These are phyloP conservation scores for Arthrobotrys musiformis DNA, from an alignment of 2,329 filamentous ascomycete genomes.

Conservation along the genomic window DNA sequence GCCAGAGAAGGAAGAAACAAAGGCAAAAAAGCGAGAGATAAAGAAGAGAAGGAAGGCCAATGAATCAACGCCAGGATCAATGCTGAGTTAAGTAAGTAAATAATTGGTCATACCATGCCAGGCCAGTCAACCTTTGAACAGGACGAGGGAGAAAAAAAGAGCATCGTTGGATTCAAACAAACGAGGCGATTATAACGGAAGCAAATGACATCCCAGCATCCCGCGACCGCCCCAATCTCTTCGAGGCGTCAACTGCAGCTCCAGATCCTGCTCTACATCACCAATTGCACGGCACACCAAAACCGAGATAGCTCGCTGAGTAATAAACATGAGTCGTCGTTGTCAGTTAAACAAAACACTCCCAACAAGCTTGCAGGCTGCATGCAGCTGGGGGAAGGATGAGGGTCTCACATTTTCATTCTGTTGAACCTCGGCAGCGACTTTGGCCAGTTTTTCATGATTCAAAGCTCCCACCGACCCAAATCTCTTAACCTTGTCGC, in stretches of 20 bases:
- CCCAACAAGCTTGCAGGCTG: not conserved
- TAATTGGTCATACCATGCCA: too few species aligned
- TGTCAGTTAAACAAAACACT: conserved; percentile 9
- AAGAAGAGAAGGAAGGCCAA: not conserved
- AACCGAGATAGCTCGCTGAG: conserved; percentile 57
- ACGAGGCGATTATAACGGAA: conserved; percentile 72
- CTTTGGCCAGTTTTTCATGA: conserved; percentile 83
- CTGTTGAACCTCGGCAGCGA: conserved; percentile 88
- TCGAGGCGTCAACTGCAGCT: conserved; percentile 72
- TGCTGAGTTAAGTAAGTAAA: conserved; percentile 12
- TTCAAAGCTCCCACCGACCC: conserved; percentile 85
- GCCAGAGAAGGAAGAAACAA: not conserved
- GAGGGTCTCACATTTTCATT: conserved; percentile 80
- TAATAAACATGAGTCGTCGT: not conserved
- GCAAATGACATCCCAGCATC: conserved; percentile 86
- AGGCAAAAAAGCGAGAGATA: not conserved
- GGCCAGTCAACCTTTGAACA: too few species aligned
- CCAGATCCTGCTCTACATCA: conserved; percentile 56
- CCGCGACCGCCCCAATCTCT: conserved; percentile 91
- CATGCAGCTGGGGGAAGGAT: conserved; percentile 19
- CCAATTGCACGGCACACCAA: conserved; percentile 56
- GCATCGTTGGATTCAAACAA: not conserved
- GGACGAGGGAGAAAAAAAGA: not conserved
- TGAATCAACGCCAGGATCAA: conserved; percentile 29
- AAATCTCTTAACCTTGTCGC: conserved; percentile 85